Evolutionary conservation across 805 yeast species (phyloP), one percentile per base, ranked within the genome.

Genomic region (Starmerella lactis-condensi): DNA sequence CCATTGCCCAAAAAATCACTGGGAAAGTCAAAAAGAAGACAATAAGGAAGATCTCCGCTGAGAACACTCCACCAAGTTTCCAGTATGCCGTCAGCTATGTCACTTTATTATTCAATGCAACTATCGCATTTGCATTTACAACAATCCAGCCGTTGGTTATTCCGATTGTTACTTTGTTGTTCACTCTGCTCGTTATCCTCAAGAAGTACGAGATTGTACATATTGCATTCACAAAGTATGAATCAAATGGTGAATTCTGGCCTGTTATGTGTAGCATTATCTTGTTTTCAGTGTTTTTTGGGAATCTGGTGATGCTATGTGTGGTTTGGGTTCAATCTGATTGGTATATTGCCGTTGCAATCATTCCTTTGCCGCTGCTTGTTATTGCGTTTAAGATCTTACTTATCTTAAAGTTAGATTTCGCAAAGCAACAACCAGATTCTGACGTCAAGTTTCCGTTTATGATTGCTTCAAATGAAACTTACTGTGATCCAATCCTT

Each of bases 301-400:
- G 61, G 7, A 53, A 56, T 32, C 36, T 55, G n/a, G 47, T 53
- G 28, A 42, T 56, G 28, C 36, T 57, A 19, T 44, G 50, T 9
- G 52, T 57, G 3, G 50, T 55, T 1, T 54, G 60, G 56, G 52
- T 47, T 5, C 59, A 55, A 35, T 52, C 51, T 1, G 47, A 50
- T 15, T 47, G 55, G 52, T 29, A 29, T 8, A 40, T 51, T 19
- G 58, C 59, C 0, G 37, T 46, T 21, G 49, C 43, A 2, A 43
- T 48, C 4, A 40, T 33, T 2, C 61, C 61, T 5, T 34, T 54
- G 13, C 46, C 48, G 0, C 30, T 39, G 1, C 33, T 45, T 1
- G 39, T 55, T 22, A 23, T 56, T 6, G 31, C 37, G 2, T 56
- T 45, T 49, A 53, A 54, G 36, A 28, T 52, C 7, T 26, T 34